Evolutionary conservation across 2,329 filamentous ascomycete genomes (phyloP).

Genomic region (Ascosphaera apis): DNA sequence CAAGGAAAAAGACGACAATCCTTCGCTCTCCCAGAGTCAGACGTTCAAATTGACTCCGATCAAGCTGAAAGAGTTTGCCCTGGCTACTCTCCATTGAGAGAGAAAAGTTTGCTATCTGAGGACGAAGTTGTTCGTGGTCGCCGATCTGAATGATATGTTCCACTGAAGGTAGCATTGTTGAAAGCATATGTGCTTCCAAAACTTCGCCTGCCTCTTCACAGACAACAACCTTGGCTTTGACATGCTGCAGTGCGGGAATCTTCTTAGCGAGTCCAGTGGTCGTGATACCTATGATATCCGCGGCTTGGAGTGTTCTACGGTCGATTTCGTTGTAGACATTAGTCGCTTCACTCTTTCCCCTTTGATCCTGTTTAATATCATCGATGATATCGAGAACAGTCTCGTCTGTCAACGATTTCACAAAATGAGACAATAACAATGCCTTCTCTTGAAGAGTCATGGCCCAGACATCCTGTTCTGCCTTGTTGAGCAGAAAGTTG

Average conservation of each 20-base stretch:
- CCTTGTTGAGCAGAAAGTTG: too few species aligned
- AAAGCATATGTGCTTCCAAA: constrained; percentile 41
- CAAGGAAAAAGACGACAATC: constrained; percentile 14
- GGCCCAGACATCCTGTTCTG: too few species aligned
- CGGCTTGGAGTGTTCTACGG: constrained; percentile 24
- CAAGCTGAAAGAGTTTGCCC: constrained; percentile 24
- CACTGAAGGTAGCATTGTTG: constrained; percentile 30
- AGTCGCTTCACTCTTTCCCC: constrained; percentile 14
- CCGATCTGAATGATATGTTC: constrained; percentile 48
- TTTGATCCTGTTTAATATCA: constrained; percentile 21
- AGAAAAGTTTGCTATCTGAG: constrained; percentile 38
- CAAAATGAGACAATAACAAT: too few species aligned
- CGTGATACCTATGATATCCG: constrained; percentile 44
- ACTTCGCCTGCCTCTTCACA: constrained; percentile 57
- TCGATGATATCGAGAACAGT: constrained; percentile 11
- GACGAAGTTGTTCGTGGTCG: constrained; percentile 49
- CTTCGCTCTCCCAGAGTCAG: too few species aligned
- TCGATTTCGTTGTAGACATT: constrained; percentile 21
- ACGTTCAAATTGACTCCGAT: constrained; percentile 42
- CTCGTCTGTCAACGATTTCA: too few species aligned
- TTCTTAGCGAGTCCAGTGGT: constrained; percentile 48
- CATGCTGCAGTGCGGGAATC: constrained; percentile 28
- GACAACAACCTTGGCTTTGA: constrained; percentile 35
- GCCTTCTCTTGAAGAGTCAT: too few species aligned
- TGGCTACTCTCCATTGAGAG: constrained; percentile 39